Evolutionary conservation across 805 yeast genomes (phyloP), one percentile per base, ranked within the genome.

Genomic region (Wickerhamiella bombiphila): DNA sequence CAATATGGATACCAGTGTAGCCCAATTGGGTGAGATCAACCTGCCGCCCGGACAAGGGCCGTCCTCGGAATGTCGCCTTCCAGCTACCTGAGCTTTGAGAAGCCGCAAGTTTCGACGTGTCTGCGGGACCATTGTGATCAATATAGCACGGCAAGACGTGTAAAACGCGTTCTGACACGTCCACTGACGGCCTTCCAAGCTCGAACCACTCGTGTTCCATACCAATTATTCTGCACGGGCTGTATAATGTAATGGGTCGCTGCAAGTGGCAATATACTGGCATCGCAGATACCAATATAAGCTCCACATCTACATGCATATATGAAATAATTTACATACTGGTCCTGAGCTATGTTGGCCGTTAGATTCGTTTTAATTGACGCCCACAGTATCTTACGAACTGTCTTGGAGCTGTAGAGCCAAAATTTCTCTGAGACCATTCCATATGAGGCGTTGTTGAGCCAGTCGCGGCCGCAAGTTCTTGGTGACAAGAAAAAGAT

Each of bases 131-230:
- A 3, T 31, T 21, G 32, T 35, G 38, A 9, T 41, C 34, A 11
- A 47, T 39, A 4, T 36, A 25, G 22, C 46, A 47, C 6, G 53
- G 53, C 28, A 50, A 35, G 4, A 47, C 34, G 26, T 49, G 46
- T 38, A 40, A 42, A 18, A 29, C 35, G 24, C n/a, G n/a, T 20
- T n/a, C 26, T 14, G 26, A n/a, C 17, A 13, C 6, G 33, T 20
- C 38, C 15, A 15, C 9, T 8, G 14, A n/a, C 14, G 15, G 20
- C 13, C 14, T 16, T 13, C 21, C 11, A 20, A 24, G 13, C 16
- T 22, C n/a, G 18, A 34, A 8, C 16, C 36, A 24, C 21, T 16
- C 30, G 11, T 17, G 17, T 20, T 9, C 22, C 7, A 19, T 16
- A 9, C 17, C 17, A 14, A 18, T 9, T 24, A 9, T 24, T 9